phyloP scores from a whole-genome alignment of 306 rosid species.

The Malus domestica region ASM211411v1 NC_041795.1:12171501-12172000 shows the following conservation, averaged over 20 bases:
- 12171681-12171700: too few species aligned
- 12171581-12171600: background rate
- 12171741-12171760: background rate
- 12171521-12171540: slow-evolving; percentile 9
- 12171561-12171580: slow-evolving; percentile 1
- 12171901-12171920: too few species aligned
- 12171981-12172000: too few species aligned
- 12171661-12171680: background rate
- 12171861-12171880: background rate
- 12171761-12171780: slow-evolving; percentile 6
- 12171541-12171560: background rate
- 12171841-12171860: background rate
- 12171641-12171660: background rate
- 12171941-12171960: too few species aligned
- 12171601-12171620: background rate
- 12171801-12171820: too few species aligned
- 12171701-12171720: background rate
- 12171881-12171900: too few species aligned
- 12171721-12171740: too few species aligned
- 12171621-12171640: slow-evolving; percentile 4
- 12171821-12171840: background rate
- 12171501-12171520: background rate
- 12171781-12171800: too few species aligned
- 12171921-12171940: too few species aligned
- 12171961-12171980: too few species aligned